Conservation (phyloP, 495 filamentous ascomycete species). For the Neurospora sp. region DNA sequence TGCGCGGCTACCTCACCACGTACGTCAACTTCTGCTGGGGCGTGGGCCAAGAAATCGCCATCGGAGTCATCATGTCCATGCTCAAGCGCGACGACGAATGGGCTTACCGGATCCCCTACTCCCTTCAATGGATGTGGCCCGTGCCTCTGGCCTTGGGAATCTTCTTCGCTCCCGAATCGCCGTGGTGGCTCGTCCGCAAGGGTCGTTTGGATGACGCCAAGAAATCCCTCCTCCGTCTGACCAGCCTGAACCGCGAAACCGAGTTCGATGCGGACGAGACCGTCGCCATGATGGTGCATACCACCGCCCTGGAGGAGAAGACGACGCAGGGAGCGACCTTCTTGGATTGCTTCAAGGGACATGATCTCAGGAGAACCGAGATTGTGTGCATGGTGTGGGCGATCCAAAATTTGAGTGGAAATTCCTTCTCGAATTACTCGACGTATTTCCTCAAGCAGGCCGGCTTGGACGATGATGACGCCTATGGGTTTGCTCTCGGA, state of each 20-base stretch:
- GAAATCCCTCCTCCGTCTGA: slow-evolving; percentile 54
- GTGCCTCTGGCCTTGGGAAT: slow-evolving; percentile 63
- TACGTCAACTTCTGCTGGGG: slow-evolving; percentile 83
- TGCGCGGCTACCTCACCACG: slow-evolving; percentile 65
- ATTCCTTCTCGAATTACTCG: slow-evolving; percentile 71
- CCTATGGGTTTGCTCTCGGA: slow-evolving; percentile 63
- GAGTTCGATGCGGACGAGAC: slow-evolving; percentile 67
- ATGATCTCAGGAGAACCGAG: slow-evolving; percentile 64
- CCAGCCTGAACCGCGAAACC: slow-evolving; percentile 43
- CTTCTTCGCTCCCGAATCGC: slow-evolving; percentile 62
- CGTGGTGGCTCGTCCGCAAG: slow-evolving; percentile 74
- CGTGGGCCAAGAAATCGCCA: slow-evolving; percentile 63
- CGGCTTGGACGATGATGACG: slow-evolving; percentile 45
- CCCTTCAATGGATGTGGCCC: slow-evolving; percentile 82
- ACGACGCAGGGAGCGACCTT: slow-evolving; percentile 61
- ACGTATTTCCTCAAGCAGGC: slow-evolving; percentile 71
- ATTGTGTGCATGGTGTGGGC: slow-evolving; percentile 75
- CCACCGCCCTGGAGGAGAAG: slow-evolving; percentile 62
- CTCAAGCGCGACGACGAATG: slow-evolving; percentile 43
- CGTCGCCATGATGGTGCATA: slow-evolving; percentile 77
- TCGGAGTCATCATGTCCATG: slow-evolving; percentile 62
- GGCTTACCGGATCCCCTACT: slow-evolving; percentile 57
- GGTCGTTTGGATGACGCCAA: slow-evolving; percentile 61
- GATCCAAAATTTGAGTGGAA: slow-evolving; percentile 71
- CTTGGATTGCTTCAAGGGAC: slow-evolving; percentile 65